phyloP scores from a whole-genome alignment of 371 early-diverging fungal genomes.

The Coemansia sp. region DNA sequence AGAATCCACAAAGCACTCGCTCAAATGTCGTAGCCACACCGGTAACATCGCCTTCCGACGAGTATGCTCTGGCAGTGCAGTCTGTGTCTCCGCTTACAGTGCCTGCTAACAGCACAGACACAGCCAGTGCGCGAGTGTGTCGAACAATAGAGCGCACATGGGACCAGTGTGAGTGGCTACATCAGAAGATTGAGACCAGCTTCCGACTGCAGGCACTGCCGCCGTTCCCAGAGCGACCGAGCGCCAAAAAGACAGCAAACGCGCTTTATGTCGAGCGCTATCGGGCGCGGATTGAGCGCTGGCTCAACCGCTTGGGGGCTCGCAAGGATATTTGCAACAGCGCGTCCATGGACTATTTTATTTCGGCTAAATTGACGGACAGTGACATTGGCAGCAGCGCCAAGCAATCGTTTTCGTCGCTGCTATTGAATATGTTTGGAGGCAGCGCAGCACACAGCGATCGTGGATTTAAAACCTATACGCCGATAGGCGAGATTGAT shows the following conservation, averaged over 20 bases:
- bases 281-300: constrained; percentile 44
- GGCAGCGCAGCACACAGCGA: constrained; percentile 10
- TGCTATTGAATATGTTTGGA: constrained; percentile 33
- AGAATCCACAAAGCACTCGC: background rate
- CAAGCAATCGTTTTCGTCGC: constrained; percentile 36
- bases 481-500: constrained; percentile 39
- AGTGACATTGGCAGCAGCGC: constrained; percentile 19
- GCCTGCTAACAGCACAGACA: constrained; percentile 3
- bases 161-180: constrained; percentile 49
- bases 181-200: constrained; percentile 27
- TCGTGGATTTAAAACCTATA: constrained; percentile 31
- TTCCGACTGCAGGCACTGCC: constrained; percentile 44
- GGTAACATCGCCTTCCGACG: constrained; percentile 32
- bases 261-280: constrained; percentile 30
- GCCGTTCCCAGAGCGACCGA: constrained; percentile 31
- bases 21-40: background rate
- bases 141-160: constrained; percentile 42
- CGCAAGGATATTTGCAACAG: constrained; percentile 37
- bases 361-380: constrained; percentile 25
- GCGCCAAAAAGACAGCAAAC: constrained; percentile 5
- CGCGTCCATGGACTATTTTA: constrained; percentile 35
- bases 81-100: constrained; percentile 21
- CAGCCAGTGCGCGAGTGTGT: constrained; percentile 9
- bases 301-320: constrained; percentile 44
- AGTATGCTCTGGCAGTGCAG: constrained; percentile 18